Percentiles rank a stretch among this genome's conserved stretches.
phyloP scores from a whole-genome alignment of 306 rosid species.

The Oxytropis ochrocephala region DNA sequence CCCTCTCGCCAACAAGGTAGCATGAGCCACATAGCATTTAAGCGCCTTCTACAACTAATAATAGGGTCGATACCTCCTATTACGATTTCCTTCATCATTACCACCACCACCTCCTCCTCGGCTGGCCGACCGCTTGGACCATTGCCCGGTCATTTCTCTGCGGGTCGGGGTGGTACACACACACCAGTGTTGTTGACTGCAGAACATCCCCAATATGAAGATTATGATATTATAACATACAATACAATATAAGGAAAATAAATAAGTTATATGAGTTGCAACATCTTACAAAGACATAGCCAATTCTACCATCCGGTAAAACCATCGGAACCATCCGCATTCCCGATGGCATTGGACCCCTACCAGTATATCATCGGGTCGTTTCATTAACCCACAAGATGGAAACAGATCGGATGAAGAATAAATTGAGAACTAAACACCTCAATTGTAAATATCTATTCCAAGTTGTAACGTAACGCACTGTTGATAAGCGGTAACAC shows the following conservation, averaged over 20 bases:
- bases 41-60: constrained; percentile 36
- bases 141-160: constrained; percentile 63
- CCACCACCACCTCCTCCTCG: constrained; percentile 63
- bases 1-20: too few relatives aligned
- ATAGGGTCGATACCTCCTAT: constrained; percentile 87
- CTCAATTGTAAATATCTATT: background rate
- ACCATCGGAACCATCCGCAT: constrained; percentile 99
- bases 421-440: background rate
- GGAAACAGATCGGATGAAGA: constrained; percentile 12
- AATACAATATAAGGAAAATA: background rate
- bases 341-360: constrained; percentile 99
- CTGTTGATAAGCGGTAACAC: constrained; percentile 76
- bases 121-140: constrained; percentile 57
- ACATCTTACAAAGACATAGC: constrained; percentile 88
- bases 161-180: constrained; percentile 68
- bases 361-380: constrained; percentile 98
- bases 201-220: constrained; percentile 11
- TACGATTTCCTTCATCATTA: constrained; percentile 65
- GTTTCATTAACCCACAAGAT: constrained; percentile 34
- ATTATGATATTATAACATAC: background rate
- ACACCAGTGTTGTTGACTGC: constrained; percentile 96
- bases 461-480: too few relatives aligned
- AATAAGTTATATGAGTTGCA: background rate
- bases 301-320: constrained; percentile 92
- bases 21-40: constrained; percentile 14